Evolutionary conservation across 2,329 filamentous ascomycete species (phyloP), one percentile per base, ranked within the genome.

Genomic region (Chaetomiaceae sp.): DNA sequence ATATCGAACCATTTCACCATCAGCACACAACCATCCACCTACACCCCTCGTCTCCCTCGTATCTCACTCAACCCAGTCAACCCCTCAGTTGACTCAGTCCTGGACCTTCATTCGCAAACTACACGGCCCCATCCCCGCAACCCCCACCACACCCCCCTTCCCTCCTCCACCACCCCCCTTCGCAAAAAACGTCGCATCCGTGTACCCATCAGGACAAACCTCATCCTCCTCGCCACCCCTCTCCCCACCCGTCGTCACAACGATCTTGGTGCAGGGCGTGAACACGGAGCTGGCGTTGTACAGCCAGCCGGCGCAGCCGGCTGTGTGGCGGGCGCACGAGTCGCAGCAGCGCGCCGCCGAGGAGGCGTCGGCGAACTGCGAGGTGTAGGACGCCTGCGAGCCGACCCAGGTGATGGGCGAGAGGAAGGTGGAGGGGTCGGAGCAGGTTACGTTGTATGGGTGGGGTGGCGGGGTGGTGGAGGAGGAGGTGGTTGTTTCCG

Each of bases 241-340:
- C 3, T 42, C 42, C 9, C 18, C 20, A 1, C 8, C 7, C 9
- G 14, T n/a, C n/a, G n/a, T 41, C 8, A 54, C 24, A 8, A 55
- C 19, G 33, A 57, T 35, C 40, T 45, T 41, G 17, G 51, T 48
- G 43, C 57, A 59, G 0, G 57, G 56, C 20, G 56, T 59, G 35
- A 47, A 58, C 0, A 18, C 4, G 2, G 39, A 47, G 3, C 14
- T n/a, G 6, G 17, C 29, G 22, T 53, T 35, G 43, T 43, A 55
- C 22, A 54, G 14, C 57, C 57, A 59, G 24, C 48, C 56, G 3
- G 50, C 53, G 44, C 57, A 59, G 18, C 50, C 42, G 2, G 36
- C 26, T 4, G 18, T 15, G 11, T 41, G 29, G n/a, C 14, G 14
- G 15, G 38, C 42, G 42, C 56, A 58, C 1, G 19, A n/a, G 4